These are phyloP conservation scores for Porcisia deanei DNA, from an alignment of 208 protist species.

Conservation along the genomic window DNA sequence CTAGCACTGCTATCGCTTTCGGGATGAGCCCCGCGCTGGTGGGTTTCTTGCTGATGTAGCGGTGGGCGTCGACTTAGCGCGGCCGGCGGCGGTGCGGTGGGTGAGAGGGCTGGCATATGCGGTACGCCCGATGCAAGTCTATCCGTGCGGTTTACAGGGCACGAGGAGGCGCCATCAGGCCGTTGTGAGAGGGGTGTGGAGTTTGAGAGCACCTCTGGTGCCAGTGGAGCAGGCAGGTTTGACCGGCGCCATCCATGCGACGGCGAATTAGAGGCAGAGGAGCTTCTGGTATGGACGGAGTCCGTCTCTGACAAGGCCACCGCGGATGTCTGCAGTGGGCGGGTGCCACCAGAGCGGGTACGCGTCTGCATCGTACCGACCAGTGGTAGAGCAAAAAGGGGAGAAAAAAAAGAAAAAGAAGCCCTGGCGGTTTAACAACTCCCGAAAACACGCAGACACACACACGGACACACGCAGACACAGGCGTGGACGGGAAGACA, in stretches of 20 bases:
- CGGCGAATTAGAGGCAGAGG: conserved; percentile 1
- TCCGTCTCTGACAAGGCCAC: not conserved
- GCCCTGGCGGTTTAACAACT: not conserved
- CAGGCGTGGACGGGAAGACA: not conserved
- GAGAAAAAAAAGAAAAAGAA: not conserved
- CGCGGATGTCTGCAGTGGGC: not conserved
- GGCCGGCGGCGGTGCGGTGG: conserved; percentile 3
- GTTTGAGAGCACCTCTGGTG: conserved; percentile 3
- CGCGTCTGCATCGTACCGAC: conserved; percentile 21
- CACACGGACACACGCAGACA: not conserved
- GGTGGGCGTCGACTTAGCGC: conserved; percentile 12
- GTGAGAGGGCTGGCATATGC: conserved; percentile 20
- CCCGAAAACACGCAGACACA: not conserved
- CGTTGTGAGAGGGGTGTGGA: conserved; percentile 5
- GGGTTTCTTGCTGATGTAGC: not conserved
- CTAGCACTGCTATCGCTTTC: not conserved
- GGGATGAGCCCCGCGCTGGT: not conserved
- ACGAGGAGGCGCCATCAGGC: conserved; percentile 6
- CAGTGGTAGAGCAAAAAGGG: conserved; percentile 1
- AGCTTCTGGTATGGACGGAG: conserved; percentile 6
- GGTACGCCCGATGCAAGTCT: not conserved
- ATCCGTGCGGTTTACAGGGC: conserved; percentile 7
- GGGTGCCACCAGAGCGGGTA: conserved; percentile 8
- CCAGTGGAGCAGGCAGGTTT: conserved; percentile 16
- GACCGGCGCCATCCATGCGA: conserved; percentile 5